These are phyloP conservation scores for Fusarium neocosmosporiellum DNA, from an alignment of 2,329 filamentous ascomycete genomes.

Conservation along the genomic window DNA sequence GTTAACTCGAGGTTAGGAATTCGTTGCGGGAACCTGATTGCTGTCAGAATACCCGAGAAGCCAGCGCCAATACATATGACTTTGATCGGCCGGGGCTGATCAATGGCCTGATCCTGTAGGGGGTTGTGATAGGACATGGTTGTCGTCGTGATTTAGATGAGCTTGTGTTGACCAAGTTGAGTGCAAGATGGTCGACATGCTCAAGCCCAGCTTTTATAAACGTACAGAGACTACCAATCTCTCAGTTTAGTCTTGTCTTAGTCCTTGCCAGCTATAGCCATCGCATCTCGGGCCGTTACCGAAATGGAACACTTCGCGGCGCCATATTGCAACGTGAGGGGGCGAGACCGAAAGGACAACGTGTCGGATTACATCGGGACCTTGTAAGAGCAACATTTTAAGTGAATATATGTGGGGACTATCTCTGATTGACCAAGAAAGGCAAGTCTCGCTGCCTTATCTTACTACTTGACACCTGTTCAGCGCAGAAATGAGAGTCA, in stretches of 20 bases:
- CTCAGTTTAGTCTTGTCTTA: neutral
- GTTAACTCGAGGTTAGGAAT: slow-evolving; percentile 11
- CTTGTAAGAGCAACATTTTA: neutral
- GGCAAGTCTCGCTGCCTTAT: neutral
- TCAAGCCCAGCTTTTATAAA: neutral
- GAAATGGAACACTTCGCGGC: neutral
- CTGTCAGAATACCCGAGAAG: slow-evolving; percentile 14
- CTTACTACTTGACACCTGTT: neutral
- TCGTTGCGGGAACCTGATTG: slow-evolving; percentile 2
- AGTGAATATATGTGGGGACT: neutral
- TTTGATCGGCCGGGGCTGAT: neutral
- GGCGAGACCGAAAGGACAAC: neutral
- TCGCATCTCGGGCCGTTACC: neutral
- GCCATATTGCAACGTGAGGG: neutral
- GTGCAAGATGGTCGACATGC: neutral
- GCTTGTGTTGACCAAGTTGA: neutral
- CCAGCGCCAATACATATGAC: slow-evolving; percentile 20
- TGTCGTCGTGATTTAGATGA: neutral
- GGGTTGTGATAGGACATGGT: neutral
- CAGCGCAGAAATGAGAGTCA: neutral
- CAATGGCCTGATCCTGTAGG: neutral
- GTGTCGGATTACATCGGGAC: neutral
- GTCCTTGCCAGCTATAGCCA: neutral
- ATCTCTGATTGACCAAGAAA: neutral
- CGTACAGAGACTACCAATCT: neutral